Base-by-base conservation (phyloP, 495 filamentous ascomycete species). In the Talaromyces liani region DNA sequence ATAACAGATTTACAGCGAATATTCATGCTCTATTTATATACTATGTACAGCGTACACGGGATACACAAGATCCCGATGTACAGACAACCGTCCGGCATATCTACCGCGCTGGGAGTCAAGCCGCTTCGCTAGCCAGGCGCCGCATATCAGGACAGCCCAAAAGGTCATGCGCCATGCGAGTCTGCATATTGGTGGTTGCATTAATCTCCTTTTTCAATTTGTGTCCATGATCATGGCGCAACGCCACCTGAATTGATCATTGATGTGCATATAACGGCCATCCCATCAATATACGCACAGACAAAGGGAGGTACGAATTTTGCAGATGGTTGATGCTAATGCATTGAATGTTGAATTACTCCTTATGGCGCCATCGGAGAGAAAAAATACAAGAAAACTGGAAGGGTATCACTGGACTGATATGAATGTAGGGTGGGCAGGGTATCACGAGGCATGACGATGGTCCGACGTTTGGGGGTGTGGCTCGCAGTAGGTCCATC, bases 141-240 rank as follows among this genome's bases (percentile, higher is more conserved):
- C 2, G 3, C 45, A 49, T n/a, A 16, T 14, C n/a, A 49, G n/a
- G 45, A n/a, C 45, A 49, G 45, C 18, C 9, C 45, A n/a, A 47
- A 6, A 47, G 58, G 58, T 60, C 58, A 60, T 60, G 58, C 58
- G 58, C 58, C 58, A 25, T 41, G 20, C 22, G 5, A 45, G 34
- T 4, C 33, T 31, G 22, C 57, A 36, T 59, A 6, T 41, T 9
- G 31, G 20, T 29, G 31, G 27, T 49, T 49, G 45, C 45, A 49
- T 20, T 20, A 49, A 18, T 20, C 7, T 49, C n/a, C 8, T 18
- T 18, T 16, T 7, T 20, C n/a, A 20, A 20, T 18, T 49, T 18
- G 45, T 6, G 41, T 18, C 41, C n/a, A 45, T 27, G 27, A 27
- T 27, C 27, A 27, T 45, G 41, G 41, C 45, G 45, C 45, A 49